Evolutionary conservation across 2,329 filamentous ascomycete genomes (phyloP), one percentile per base, ranked within the genome.

Genomic region (Phialocephala subalpina): DNA sequence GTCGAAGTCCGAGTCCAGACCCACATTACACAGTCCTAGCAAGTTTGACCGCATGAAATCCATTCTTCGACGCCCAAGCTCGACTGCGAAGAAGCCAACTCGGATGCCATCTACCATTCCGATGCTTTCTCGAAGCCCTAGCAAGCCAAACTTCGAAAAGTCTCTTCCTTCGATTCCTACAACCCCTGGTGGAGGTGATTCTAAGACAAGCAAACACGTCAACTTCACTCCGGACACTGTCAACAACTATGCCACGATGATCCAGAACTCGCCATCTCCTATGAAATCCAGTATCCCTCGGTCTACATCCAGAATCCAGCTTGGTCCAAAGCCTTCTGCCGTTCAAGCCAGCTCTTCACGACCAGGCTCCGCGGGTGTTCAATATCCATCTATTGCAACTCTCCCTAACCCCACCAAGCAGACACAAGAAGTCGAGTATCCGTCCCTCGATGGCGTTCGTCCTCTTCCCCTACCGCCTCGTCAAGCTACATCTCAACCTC

Each of bases 201-300:
- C 89, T 27, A 92, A 89, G 77, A 76, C 82, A 42, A 77, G 80
- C 20, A 97, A 97, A 81, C 90, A 87, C 63, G 92, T 97, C 40
- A 89, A 92, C 59, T 97, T 97, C 74, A 93, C 91, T 0, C 90
- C 90, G 0, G 89, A 88, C 67, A 89, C 90, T 7, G 58, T 69
- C 16, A 70, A 68, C 40, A 86, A 92, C 68, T 79, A 80, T 20
- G 78, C 80, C 9, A 76, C 79, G 0, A 71, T 80, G 58, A 58
- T 64, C 16, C 82, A 86, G 66, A 80, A 83, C 64, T 86, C 87
- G 1, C 87, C 87, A 8, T 87, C 87, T 2, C 84, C 86, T 3
- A 74, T 84, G 69, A 87, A 88, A 73, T 80, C 82, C 6, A 75
- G 77, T 38, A 79, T 84, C 22, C 79, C 83, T 55, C 81, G 80